Base-by-base conservation (phyloP, 371 early-diverging fungal genomes). In the Lichtheimia ramosa region DNA sequence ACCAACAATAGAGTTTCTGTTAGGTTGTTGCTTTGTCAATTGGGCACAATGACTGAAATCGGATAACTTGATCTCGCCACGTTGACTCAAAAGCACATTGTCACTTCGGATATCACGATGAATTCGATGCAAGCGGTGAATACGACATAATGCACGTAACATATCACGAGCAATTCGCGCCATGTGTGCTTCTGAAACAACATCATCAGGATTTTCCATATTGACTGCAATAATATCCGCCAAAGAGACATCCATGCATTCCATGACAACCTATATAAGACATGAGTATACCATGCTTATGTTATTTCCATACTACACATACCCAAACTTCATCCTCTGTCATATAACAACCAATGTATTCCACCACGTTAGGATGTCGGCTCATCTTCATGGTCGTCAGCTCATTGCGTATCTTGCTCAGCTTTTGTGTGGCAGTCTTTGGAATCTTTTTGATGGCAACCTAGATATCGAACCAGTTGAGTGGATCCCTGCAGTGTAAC, bases 71-170 rank as follows among this genome's bases (percentile, higher is more conserved):
- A 92, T 84, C 59, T 83, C 87, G 1, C 92, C 92, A 18, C 84
- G 70, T 42, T 77, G 69, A 63, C 89, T 89, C 27, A 92, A 66
- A 23, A 92, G 65, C 40, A 92, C 79, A 61, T 92, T 92, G 71
- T 92, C 92, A 66, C 92, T 92, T 60, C 88, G 90, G 61, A 97
- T 89, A 77, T 97, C 96, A 56, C 99, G 89, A 73, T 99, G 99
- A 58, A 98, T 92, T 43, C 98, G 94, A 52, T 86, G 80, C 25
- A 89, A 82, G 34, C 86, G 76, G 74, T 99, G 99, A 28, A 99
- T 69, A 68, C 95, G 95, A 23, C 88, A 84, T 48, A 99, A 73
- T 5, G 93, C 99, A 40, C 87, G 83, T 39, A 97, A 65, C 23
- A 94, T 83, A 70, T 97, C 97, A 51, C 86, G 74, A 43, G 92